Conservation (phyloP, 768 basidiomycete species). For the Mycena belliarum region DNA sequence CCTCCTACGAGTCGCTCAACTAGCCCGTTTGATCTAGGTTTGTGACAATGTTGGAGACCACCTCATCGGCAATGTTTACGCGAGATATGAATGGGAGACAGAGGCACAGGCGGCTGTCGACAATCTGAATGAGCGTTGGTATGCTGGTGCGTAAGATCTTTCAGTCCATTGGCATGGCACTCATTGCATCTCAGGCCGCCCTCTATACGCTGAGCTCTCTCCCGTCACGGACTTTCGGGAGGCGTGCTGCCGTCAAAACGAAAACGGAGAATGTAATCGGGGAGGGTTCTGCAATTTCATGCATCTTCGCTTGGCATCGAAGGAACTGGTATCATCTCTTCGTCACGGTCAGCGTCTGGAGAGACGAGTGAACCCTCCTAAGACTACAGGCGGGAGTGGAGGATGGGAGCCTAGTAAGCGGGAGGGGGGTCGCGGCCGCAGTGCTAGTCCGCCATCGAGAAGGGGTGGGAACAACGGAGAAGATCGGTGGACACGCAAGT, state of each 20-base stretch:
- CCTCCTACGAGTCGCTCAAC: background rate
- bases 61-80: constrained; percentile 96
- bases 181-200: constrained; percentile 61
- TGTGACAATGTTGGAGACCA: constrained; percentile 99
- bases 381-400: constrained; percentile 64
- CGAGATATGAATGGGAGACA: constrained; percentile 97
- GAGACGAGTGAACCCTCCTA: constrained; percentile 69
- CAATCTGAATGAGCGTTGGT: constrained; percentile 94
- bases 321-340: constrained; percentile 77
- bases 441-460: constrained; percentile 65
- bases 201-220: constrained; percentile 94
- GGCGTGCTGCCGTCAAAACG: constrained; percentile 98
- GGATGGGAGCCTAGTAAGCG: constrained; percentile 84
- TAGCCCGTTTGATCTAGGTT: constrained; percentile 50
- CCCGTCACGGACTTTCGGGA: constrained; percentile 99
- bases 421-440: constrained; percentile 65
- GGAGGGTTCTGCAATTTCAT: constrained; percentile 99
- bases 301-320: constrained; percentile 89
- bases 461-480: constrained; percentile 67
- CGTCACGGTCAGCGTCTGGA: constrained; percentile 84
- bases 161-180: constrained; percentile 3
- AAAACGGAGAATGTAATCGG: constrained; percentile 96
- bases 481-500: constrained; percentile 76
- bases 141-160: constrained; percentile 71
- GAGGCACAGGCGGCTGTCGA: constrained; percentile 94